These are phyloP conservation scores for Leccinum truebloodii DNA, from an alignment of 768 basidiomycete species.

Conservation along the genomic window DNA sequence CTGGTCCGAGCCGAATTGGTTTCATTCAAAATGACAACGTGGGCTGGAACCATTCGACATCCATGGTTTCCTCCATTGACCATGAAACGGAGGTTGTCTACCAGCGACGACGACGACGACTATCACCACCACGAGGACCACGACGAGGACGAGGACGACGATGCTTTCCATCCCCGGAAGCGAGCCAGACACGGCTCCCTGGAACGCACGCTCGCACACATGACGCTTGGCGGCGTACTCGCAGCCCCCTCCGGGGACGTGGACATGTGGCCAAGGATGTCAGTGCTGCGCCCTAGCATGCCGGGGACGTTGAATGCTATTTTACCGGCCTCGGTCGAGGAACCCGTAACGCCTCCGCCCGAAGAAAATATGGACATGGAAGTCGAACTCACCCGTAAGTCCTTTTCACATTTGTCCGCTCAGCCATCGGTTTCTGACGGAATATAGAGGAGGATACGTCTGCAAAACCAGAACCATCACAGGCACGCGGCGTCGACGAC, in stretches of 20 bases:
- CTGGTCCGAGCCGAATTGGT: not conserved
- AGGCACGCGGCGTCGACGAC: not conserved
- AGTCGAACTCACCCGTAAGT: slow-evolving; percentile 64
- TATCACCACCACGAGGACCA: not conserved
- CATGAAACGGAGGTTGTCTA: slow-evolving; percentile 41
- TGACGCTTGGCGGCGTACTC: slow-evolving; percentile 34
- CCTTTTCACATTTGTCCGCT: slow-evolving; percentile 1
- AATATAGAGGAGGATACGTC: slow-evolving; percentile 12
- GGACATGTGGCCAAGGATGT: slow-evolving; percentile 16
- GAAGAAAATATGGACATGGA: slow-evolving; percentile 59
- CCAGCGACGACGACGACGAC: slow-evolving; percentile 19
- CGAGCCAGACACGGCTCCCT: slow-evolving; percentile 50
- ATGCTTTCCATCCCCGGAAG: slow-evolving; percentile 33
- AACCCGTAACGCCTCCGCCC: slow-evolving; percentile 36
- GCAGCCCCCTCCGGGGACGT: slow-evolving; percentile 16
- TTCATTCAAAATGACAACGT: slow-evolving; percentile 29
- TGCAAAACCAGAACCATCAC: slow-evolving; percentile 33
- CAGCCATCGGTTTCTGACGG: slow-evolving; percentile 2
- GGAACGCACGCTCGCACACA: slow-evolving; percentile 58
- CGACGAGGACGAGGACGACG: slow-evolving; percentile 17
- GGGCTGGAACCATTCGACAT: slow-evolving; percentile 39
- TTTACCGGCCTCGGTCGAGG: slow-evolving; percentile 44
- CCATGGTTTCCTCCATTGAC: slow-evolving; percentile 45
- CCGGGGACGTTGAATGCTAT: slow-evolving; percentile 17
- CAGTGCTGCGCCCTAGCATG: slow-evolving; percentile 7